Percentiles rank a stretch among this genome's conserved stretches.
Conservation (phyloP, 257 asterid species). For the Verbascum thapsus region DNA sequence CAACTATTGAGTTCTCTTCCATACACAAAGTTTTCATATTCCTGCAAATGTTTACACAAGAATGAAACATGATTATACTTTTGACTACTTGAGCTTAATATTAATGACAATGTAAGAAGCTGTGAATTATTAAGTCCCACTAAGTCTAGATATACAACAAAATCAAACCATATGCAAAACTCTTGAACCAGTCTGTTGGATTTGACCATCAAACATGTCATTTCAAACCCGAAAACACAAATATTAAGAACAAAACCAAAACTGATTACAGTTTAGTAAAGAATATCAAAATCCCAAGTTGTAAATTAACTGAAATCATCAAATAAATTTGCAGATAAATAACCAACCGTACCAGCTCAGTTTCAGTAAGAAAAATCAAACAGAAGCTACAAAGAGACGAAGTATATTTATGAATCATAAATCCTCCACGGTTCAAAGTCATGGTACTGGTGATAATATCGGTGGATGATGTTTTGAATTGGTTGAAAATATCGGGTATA, state of each 20-base stretch:
- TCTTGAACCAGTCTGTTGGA: conserved; percentile 15
- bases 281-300: not conserved
- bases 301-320: conserved; percentile 1
- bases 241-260: too few relatives aligned
- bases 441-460: too few relatives aligned
- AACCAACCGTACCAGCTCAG: too few relatives aligned
- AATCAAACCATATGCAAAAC: conserved; percentile 11
- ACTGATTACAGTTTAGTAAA: not conserved
- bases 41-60: conserved; percentile 42
- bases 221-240: not conserved
- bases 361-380: too few relatives aligned
- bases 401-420: too few relatives aligned
- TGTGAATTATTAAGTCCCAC: too few relatives aligned
- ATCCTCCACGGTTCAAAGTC: too few relatives aligned
- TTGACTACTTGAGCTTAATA: conserved; percentile 4
- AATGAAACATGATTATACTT: not conserved
- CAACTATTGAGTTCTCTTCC: conserved; percentile 72
- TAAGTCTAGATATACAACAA: too few relatives aligned
- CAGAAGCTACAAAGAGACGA: too few relatives aligned
- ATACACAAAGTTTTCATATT: conserved; percentile 56
- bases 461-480: too few relatives aligned
- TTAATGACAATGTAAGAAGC: not conserved
- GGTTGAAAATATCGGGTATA: not conserved
- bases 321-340: not conserved
- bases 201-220: not conserved